Percentiles rank a stretch among this genome's conserved stretches.
Conservation (phyloP, 805 yeast genomes). For the Yarrowia sp. region DNA sequence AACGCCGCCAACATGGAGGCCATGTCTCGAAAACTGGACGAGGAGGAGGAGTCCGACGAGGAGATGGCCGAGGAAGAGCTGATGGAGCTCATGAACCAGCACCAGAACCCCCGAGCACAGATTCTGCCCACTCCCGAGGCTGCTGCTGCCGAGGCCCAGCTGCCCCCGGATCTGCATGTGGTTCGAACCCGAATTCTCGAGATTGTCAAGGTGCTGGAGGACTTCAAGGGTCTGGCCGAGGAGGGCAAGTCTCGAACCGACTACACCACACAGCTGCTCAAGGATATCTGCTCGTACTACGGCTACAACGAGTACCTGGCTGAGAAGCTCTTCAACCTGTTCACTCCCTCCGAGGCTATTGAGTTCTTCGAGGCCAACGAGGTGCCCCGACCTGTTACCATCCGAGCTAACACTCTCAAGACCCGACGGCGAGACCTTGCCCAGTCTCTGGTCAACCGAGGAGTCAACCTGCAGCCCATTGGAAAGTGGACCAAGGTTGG, state of each 20-base stretch:
- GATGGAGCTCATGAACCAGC: conserved; percentile 38
- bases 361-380: conserved; percentile 99
- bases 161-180: conserved; percentile 78
- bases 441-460: conserved; percentile 91
- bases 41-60: conserved; percentile 41
- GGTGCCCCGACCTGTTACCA: conserved; percentile 93
- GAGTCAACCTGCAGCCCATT: conserved; percentile 96
- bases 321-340: conserved; percentile 88
- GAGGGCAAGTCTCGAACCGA: conserved; percentile 87
- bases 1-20: conserved; percentile 44
- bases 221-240: conserved; percentile 81
- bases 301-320: conserved; percentile 93
- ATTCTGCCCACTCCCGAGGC: conserved; percentile 77
- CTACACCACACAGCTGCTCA: conserved; percentile 75
- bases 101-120: conserved; percentile 52
- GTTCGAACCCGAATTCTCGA: conserved; percentile 95
- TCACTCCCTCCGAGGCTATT: conserved; percentile 94
- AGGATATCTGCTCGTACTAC: conserved; percentile 90
- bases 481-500: conserved; percentile 99
- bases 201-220: conserved; percentile 90
- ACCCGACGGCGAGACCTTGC: conserved; percentile 96
- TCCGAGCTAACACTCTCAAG: conserved; percentile 95
- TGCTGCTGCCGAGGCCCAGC: conserved; percentile 53
- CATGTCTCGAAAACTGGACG: conserved; percentile 42
- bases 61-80: conserved; percentile 43